A percentile compares a stretch with the other conserved stretches of the same genome.
Conservation (phyloP, 805 yeast species). For the Yamadazyma phyllophila region DNA sequence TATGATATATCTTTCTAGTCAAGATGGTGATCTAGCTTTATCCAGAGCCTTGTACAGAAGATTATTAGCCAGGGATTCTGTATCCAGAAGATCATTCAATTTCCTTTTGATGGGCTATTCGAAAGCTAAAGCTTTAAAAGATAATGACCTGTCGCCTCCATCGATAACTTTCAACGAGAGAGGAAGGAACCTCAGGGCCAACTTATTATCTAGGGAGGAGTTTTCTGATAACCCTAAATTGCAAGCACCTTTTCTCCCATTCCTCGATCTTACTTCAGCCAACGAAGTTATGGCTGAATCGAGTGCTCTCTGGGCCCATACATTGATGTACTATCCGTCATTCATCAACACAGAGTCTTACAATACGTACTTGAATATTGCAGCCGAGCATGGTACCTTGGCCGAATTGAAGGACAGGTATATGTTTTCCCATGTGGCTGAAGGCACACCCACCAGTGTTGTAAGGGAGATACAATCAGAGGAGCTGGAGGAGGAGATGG, state of each 20-base stretch:
- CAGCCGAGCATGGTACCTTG: conserved; percentile 31
- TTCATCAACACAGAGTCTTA: conserved; percentile 43
- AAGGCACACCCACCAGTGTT: conserved; percentile 5
- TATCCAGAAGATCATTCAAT: conserved; percentile 40
- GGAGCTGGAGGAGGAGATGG: conserved; percentile 14
- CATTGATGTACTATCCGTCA: conserved; percentile 43
- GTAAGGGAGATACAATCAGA: conserved; percentile 13
- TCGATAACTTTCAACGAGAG: conserved; percentile 40
- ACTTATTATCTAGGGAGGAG: conserved; percentile 35
- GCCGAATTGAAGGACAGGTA: conserved; percentile 35
- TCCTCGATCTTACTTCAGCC: conserved; percentile 37
- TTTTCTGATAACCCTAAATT: conserved; percentile 12
- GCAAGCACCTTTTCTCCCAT: conserved; percentile 70
- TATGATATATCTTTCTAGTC: conserved; percentile 74
- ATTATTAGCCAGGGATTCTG: conserved; percentile 27
- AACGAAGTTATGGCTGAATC: conserved; percentile 65
- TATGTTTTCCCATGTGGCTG: conserved; percentile 14
- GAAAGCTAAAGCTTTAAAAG: conserved; percentile 19
- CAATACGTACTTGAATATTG: conserved; percentile 53
- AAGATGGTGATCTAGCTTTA: conserved; percentile 73
- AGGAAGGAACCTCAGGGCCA: conserved; percentile 47
- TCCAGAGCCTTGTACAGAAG: conserved; percentile 64
- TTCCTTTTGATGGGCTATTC: conserved; percentile 52
- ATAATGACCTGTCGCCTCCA: conserved; percentile 24
- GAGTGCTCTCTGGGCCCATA: conserved; percentile 68